Evolutionary conservation across 208 protist species (phyloP), one percentile per base, ranked within the genome.

Genomic region (Leishmania gerbilli): DNA sequence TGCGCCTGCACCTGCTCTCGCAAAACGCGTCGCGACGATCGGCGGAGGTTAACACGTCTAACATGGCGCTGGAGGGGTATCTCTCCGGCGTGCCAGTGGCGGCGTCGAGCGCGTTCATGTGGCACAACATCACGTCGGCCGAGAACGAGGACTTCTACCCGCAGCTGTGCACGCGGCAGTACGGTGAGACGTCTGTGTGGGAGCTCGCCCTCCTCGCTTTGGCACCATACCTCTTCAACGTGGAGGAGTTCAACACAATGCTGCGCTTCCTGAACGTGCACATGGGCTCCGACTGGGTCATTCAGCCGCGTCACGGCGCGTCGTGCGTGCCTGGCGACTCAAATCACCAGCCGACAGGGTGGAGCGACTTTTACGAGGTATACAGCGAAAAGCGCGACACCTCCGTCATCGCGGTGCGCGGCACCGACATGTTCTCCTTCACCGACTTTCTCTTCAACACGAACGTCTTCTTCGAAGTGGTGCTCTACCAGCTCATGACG

Each of bases 401-500:
- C 37, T 91, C 92, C 34, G 85, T 97, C 21, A 86, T 97, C 71
- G 60, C 91, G 40, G 71, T 97, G 42, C 90, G 93, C 60, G 92
- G 93, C 77, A 97, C 92, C 11, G 92, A 95, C 79, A 77, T 94
- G 75, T 93, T 88, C 62, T 93, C 89, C 53, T 90, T 94, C 74
- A 84, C 75, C 6, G 93, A 97, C 87, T 88, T 95, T 55, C 82
- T 97, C 31, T 90, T 90, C 78, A 90, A 97, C 80, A 86, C 95
- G 27, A 93, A 93, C 84, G 69, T 97, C 37, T 97, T 91, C 81
- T 93, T 94, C 77, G 92, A 95, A 80, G 82, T 88, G 49, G 84
- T 91, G 78, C 81, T 97, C 8, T 95, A 95, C 79, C 91, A 95
- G 82, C n/a, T 94, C 51, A 69, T 93, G 31, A 89, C 91, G 34